These are phyloP conservation scores for Colletotrichum viniferum DNA, from an alignment of 2,329 filamentous ascomycete species.

Conservation along the genomic window DNA sequence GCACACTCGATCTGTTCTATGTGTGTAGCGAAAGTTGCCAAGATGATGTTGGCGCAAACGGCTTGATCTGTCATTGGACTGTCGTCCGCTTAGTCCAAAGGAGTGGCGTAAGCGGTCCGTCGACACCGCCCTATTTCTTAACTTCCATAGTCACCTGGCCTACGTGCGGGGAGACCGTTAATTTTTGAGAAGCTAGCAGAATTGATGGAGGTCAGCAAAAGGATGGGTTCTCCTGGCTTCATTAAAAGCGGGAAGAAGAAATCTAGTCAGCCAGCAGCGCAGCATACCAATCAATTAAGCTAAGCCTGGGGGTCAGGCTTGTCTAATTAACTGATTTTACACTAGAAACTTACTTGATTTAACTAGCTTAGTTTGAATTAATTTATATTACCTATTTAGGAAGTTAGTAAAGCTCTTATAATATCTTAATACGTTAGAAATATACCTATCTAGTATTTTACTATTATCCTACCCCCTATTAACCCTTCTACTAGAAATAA, in stretches of 20 bases:
- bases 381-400: too few species aligned
- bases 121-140: background rate
- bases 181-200: background rate
- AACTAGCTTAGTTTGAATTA: too few species aligned
- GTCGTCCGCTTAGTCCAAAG: background rate
- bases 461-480: too few species aligned
- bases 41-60: background rate
- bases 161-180: background rate
- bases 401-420: too few species aligned
- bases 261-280: background rate
- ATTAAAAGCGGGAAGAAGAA: background rate
- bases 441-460: too few species aligned
- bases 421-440: too few species aligned
- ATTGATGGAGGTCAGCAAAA: background rate
- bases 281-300: too few species aligned
- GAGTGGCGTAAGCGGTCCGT: background rate
- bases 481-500: too few species aligned
- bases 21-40: background rate
- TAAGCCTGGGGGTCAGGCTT: too few species aligned
- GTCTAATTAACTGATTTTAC: too few species aligned
- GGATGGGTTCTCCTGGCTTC: background rate
- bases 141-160: background rate
- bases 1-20: background rate
- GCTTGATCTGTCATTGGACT: background rate
- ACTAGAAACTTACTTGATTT: too few species aligned